A percentile compares a stretch with the other conserved stretches of the same genome.
Evolutionary conservation across 495 filamentous ascomycete genomes (phyloP).

Genomic region (Aspergillus biplanus): DNA sequence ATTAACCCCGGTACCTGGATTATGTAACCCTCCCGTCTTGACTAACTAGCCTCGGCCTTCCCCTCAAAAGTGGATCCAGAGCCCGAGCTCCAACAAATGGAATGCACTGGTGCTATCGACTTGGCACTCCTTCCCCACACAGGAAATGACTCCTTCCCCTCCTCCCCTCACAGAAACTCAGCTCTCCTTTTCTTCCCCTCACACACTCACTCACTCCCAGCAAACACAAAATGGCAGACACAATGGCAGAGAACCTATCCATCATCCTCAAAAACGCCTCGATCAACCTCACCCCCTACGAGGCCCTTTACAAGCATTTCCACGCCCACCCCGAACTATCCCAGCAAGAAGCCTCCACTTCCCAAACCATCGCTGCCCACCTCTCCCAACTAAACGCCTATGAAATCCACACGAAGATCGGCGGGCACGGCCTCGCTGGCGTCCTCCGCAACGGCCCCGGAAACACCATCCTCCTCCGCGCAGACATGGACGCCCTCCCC

Average conservation of each 20-base stretch:
- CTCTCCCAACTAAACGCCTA: slow-evolving; percentile 34
- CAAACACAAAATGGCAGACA: neutral
- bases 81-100: too few relatives aligned
- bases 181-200: neutral
- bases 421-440: slow-evolving; percentile 51
- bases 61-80: too few relatives aligned
- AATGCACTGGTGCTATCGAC: too few relatives aligned
- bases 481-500: slow-evolving; percentile 60
- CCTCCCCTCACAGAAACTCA: neutral
- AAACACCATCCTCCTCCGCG: slow-evolving; percentile 53
- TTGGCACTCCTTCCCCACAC: too few relatives aligned
- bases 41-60: too few relatives aligned
- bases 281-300: slow-evolving; percentile 46
- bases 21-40: too few relatives aligned
- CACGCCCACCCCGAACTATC: slow-evolving; percentile 63
- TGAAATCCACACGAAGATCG: slow-evolving; percentile 50
- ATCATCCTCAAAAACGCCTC: slow-evolving; percentile 23
- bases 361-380: slow-evolving; percentile 43
- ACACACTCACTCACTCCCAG: neutral
- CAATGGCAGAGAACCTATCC: slow-evolving; percentile 34
- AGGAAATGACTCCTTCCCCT: too few relatives aligned
- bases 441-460: slow-evolving; percentile 52
- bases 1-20: too few relatives aligned
- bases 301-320: slow-evolving; percentile 58
- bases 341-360: slow-evolving; percentile 52